Evolutionary conservation across 1,284 basidiomycete genomes (phyloP).

Genomic region (Apiotrichum siamense): DNA sequence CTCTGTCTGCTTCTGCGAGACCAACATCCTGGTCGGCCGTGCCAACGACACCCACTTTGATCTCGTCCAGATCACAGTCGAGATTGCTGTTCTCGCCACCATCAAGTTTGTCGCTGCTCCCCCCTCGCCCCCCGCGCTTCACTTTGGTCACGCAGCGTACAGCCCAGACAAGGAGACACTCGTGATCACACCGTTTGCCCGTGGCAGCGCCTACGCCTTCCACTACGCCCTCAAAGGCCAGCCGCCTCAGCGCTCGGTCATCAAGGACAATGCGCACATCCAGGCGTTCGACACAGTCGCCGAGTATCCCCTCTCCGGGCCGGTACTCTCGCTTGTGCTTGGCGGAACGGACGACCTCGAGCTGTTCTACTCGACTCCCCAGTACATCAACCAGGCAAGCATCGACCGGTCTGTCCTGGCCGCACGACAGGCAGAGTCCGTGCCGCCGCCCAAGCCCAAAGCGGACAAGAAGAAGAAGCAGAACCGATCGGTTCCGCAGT

Average conservation of each 20-base stretch:
- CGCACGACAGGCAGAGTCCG: not conserved
- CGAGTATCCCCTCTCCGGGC: slow-evolving; percentile 28
- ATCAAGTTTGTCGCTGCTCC: slow-evolving; percentile 29
- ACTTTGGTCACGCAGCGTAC: slow-evolving; percentile 35
- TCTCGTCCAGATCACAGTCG: slow-evolving; percentile 37
- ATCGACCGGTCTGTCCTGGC: slow-evolving; percentile 12
- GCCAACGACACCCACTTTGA: slow-evolving; percentile 34
- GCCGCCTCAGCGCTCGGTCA: slow-evolving; percentile 25
- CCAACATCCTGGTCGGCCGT: slow-evolving; percentile 37
- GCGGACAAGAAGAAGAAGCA: slow-evolving; percentile 7
- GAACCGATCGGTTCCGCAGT: not conserved
- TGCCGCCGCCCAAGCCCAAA: slow-evolving; percentile 1
- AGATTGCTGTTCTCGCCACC: slow-evolving; percentile 31
- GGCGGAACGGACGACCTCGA: slow-evolving; percentile 16
- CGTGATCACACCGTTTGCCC: slow-evolving; percentile 29
- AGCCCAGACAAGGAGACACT: slow-evolving; percentile 25
- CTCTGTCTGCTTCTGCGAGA: slow-evolving; percentile 36
- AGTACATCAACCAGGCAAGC: slow-evolving; percentile 26
- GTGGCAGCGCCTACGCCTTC: slow-evolving; percentile 32
- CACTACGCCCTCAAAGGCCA: slow-evolving; percentile 35
- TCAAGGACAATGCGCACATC: slow-evolving; percentile 5
- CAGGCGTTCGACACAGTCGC: slow-evolving; percentile 27
- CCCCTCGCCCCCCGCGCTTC: slow-evolving; percentile 9
- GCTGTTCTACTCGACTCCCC: slow-evolving; percentile 29
- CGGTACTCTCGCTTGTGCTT: slow-evolving; percentile 25